Conservation (phyloP, 2,329 filamentous ascomycete genomes). For the Biscogniauxia mediterranea region DNA sequence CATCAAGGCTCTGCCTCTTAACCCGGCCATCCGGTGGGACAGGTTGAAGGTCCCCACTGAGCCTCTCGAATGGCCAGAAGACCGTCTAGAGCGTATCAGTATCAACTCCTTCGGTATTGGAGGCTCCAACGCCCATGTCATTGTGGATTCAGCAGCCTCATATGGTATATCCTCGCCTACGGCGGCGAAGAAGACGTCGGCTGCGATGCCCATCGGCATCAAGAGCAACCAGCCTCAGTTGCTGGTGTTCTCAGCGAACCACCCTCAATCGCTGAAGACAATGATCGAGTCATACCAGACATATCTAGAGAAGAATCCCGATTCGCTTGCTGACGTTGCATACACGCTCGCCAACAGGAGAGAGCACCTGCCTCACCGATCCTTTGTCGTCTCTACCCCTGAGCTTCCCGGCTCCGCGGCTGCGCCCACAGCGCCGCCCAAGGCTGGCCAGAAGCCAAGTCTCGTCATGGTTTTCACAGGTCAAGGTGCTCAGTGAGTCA, state of each 20-base stretch:
- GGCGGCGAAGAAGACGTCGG: too few relatives aligned
- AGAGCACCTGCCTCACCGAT: constrained; percentile 13
- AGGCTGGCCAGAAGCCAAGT: neutral
- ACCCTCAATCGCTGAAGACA: constrained; percentile 14
- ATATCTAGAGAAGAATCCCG: constrained; percentile 19
- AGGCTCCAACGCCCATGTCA: constrained; percentile 27
- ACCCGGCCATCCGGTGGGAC: constrained; percentile 8
- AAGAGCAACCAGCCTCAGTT: constrained; percentile 12
- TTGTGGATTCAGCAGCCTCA: constrained; percentile 19
- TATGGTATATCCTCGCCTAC: constrained; percentile 6
- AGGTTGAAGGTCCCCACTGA: constrained; percentile 15
- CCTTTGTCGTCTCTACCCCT: constrained; percentile 8
- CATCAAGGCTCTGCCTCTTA: constrained; percentile 25
- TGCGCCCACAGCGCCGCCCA: constrained; percentile 1
- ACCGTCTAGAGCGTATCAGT: constrained; percentile 24
- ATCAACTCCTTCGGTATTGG: constrained; percentile 38
- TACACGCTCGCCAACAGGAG: constrained; percentile 16
- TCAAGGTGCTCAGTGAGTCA: constrained; percentile 17
- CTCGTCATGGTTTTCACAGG: constrained; percentile 24
- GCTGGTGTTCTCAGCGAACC: constrained; percentile 24
- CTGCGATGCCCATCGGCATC: neutral
- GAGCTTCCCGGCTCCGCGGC: constrained; percentile 6
- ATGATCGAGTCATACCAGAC: constrained; percentile 19
- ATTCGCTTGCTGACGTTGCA: constrained; percentile 9
- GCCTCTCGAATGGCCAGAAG: constrained; percentile 17